phyloP scores from a whole-genome alignment of 129 eudicot genomes.

The Mikania micrantha region DNA sequence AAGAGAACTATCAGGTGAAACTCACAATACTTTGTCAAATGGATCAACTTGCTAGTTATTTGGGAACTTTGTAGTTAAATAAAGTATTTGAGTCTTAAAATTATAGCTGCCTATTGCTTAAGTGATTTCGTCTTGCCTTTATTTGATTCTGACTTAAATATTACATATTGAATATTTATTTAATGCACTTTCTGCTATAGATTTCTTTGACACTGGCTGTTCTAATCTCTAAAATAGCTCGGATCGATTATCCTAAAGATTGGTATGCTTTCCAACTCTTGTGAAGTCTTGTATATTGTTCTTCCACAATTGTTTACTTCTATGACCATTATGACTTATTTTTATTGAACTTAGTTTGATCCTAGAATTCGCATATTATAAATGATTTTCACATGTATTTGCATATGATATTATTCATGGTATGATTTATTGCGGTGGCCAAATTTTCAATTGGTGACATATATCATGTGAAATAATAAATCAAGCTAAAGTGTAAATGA shows the following conservation, averaged over 20 bases:
- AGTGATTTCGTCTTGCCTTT: not conserved
- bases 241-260: constrained; percentile 89
- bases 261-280: constrained; percentile 44
- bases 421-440: not conserved
- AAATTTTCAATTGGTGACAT: not conserved
- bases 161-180: not conserved
- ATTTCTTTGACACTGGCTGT: constrained; percentile 86
- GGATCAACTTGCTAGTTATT: constrained; percentile 2
- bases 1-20: constrained; percentile 84
- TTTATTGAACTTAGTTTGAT: not conserved
- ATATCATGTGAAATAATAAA: not conserved
- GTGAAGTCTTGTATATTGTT: not conserved
- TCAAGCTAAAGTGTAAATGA: not conserved
- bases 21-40: not conserved
- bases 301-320: not conserved
- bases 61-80: not conserved
- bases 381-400: not conserved
- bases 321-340: not conserved
- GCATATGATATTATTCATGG: not conserved
- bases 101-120: not conserved
- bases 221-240: constrained; percentile 85
- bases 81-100: not conserved
- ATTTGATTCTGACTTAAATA: not conserved
- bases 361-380: not conserved
- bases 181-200: constrained; percentile 32